Evolutionary conservation across 345 rosid genomes (phyloP), one percentile per base, ranked within the genome.

Genomic region (Reutealis trisperma): DNA sequence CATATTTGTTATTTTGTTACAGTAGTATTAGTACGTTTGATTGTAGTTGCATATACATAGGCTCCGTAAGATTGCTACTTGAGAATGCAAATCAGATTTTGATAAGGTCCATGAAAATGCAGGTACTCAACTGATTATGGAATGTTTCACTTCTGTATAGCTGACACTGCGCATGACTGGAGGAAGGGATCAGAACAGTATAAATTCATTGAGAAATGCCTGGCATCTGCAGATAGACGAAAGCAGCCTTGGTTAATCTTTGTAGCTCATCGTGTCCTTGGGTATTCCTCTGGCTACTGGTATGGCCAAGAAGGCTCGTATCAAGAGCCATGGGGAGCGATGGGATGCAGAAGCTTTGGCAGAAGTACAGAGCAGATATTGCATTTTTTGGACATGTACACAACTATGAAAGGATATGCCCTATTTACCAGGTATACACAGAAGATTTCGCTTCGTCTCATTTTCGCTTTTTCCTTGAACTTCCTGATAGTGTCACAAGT

Each of bases 171-270:
- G 68, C 94, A 93, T 21, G 96, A 91, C 71, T 91, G 97, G 95
- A 88, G 94, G 70, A 90, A 88, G 80, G 96, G 92, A 62, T 52
- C 96, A 0, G 94, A 93, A 77, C 96, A 91, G 68, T 74, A 90
- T 63, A 71, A 79, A 70, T 90, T 91, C 86, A 91, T 93, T 5
- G 90, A 93, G 77, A 66, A 78, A 32, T 91, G 97, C 74, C 89
- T 91, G 30, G 90, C 97, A 44, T 55, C 97, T 47, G 96, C 67
- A 8, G 94, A 91, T 74, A 87, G 97, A 73, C 89, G 72, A 80
- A 88, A 91, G 76, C 97, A 91, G 76, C 97, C 97, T 9, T 91
- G 96, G 94, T 84, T 91, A 63, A 89, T 93, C 67, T 93, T 93
- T 79, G 79, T 79, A 0, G 93, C 91, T 61, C 97, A 91, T 82